Evolutionary conservation across 169 alveolate genomes (phyloP).

Genomic region (Plasmodium cynomolgi): DNA sequence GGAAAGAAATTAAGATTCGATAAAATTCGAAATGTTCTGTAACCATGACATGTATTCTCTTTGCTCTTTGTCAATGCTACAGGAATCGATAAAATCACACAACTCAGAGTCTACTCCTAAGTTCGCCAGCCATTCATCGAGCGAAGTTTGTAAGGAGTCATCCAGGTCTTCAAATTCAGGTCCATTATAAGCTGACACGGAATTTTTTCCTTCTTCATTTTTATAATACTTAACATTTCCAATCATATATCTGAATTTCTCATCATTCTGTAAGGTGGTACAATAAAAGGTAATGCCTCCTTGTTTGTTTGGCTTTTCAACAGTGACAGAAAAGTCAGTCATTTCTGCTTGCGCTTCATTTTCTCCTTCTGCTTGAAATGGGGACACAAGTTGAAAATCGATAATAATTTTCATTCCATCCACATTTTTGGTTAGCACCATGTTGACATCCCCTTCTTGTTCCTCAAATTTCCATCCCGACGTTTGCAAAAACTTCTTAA

Average conservation of each 20-base stretch:
- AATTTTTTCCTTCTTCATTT: constrained; percentile 86
- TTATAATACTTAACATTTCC: constrained; percentile 86
- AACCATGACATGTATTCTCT: constrained; percentile 88
- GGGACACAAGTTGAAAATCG: constrained; percentile 88
- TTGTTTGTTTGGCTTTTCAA: constrained; percentile 81
- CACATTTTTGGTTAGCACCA: constrained; percentile 85
- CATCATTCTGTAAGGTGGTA: constrained; percentile 89
- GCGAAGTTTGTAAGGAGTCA: constrained; percentile 90
- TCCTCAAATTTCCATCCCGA: constrained; percentile 87
- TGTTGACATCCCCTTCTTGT: constrained; percentile 88
- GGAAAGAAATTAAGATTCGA: constrained; percentile 25
- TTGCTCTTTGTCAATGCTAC: constrained; percentile 91
- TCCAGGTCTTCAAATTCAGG: constrained; percentile 94
- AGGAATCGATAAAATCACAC: constrained; percentile 91
- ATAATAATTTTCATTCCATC: constrained; percentile 87
- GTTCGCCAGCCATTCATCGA: constrained; percentile 89
- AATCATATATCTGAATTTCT: constrained; percentile 87
- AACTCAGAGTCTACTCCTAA: constrained; percentile 89
- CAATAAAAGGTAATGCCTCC: constrained; percentile 91
- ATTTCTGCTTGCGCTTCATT: constrained; percentile 89
- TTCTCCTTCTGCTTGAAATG: constrained; percentile 89
- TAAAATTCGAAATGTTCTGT: constrained; percentile 78
- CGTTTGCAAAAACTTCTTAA: constrained; percentile 82
- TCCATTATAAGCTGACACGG: constrained; percentile 90
- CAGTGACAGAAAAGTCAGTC: constrained; percentile 92